Base-by-base conservation (phyloP, 31 red algal genomes). In the Bonnemaisonia californica region DNA sequence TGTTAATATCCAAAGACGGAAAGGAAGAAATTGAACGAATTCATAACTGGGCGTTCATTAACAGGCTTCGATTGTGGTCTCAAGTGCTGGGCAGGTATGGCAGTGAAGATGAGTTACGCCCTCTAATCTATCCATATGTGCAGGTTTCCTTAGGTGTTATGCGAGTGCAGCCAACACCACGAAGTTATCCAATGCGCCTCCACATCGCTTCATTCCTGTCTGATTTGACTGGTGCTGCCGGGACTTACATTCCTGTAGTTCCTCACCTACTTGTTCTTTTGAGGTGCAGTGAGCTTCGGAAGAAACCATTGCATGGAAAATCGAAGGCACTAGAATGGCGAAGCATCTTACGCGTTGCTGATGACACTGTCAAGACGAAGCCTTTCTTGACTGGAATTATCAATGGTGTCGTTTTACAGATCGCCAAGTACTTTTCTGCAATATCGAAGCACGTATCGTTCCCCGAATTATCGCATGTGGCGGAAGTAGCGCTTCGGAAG, bases 11-110 rank as follows among this genome's bases (percentile, higher is more conserved):
- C 18, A 87, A 86, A 57, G 77, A 74, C 41, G 74, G 59, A 26
- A 79, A 81, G 31, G 65, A 70, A 33, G 79, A 91, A 24, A 58
- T 80, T 18, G 82, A 91, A 38, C 83, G 84, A 54, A 74, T 96
- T 33, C 78, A 86, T 56, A 90, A 89, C 59, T 96, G 93, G 93
- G 71, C 84, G 4, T 96, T 87, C 57, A 65, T 96, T 24, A 96
- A 96, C 63, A 73, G 76, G 57, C 62, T 96, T 21, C 40, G 88
- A 27, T 56, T 92, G 16, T 96, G 89, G 88, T 80, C 72, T 30
- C 86, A 76, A 69, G 83, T 96, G 5, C 57, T 96, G 32, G 73
- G 84, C 34, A 85, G 74, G 32, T 88, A 89, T 58, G 83, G 82
- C 7, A 74, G 42, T n/a, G 90, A 89, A 47, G 79, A 90, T 70